Percentiles rank a stretch among this genome's conserved stretches.
phyloP scores from a whole-genome alignment of 2,329 filamentous ascomycete species.

The Trichoderma breve region DNA sequence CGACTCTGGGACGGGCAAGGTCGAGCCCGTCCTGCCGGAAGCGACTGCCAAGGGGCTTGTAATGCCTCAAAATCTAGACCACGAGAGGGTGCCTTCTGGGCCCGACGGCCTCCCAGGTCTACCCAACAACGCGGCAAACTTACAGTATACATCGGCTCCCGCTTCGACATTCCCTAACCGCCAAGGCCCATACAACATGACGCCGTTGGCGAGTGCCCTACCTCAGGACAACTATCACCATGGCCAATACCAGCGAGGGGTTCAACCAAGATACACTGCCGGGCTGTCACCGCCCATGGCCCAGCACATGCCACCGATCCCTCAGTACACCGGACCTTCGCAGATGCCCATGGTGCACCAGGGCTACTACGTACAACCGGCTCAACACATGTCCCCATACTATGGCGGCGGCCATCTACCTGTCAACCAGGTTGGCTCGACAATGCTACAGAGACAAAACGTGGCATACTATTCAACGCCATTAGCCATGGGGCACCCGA shows the following conservation, averaged over 20 bases:
- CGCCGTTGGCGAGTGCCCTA: conserved; percentile 43
- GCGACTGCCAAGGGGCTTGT: neutral
- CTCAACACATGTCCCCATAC: conserved; percentile 43
- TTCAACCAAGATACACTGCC: conserved; percentile 36
- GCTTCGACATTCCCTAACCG: conserved; percentile 26
- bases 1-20: conserved; percentile 23
- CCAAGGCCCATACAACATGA: conserved; percentile 47
- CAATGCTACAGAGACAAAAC: conserved; percentile 38
- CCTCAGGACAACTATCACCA: conserved; percentile 42
- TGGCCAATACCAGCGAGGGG: conserved; percentile 37
- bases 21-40: conserved; percentile 23
- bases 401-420: conserved; percentile 42
- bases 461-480: conserved; percentile 46
- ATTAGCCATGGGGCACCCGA: conserved; percentile 42
- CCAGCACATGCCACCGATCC: conserved; percentile 39
- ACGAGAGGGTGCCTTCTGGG: neutral
- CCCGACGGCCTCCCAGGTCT: neutral
- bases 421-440: conserved; percentile 36
- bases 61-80: conserved; percentile 1
- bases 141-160: conserved; percentile 40
- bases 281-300: conserved; percentile 39
- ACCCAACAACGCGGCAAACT: neutral
- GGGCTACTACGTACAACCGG: conserved; percentile 48
- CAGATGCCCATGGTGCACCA: conserved; percentile 41
- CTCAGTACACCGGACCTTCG: conserved; percentile 41